Conservation (phyloP, 2,329 filamentous ascomycete species). For the Talaromyces funiculosus region DNA sequence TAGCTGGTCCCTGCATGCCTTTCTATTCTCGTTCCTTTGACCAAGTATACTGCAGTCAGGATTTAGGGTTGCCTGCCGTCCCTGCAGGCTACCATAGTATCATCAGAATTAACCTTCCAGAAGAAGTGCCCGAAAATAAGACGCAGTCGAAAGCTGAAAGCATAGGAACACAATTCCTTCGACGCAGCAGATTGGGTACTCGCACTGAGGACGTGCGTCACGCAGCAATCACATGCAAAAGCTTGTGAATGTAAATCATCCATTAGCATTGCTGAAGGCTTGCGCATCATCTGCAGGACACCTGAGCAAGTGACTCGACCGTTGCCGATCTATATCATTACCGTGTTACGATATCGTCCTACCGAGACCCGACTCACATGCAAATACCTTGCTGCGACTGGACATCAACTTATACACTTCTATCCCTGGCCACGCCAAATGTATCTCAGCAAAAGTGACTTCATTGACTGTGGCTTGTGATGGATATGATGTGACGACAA, state of each 20-base stretch:
- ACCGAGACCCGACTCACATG: not conserved
- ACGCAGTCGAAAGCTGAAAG: not conserved
- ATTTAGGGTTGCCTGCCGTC: not conserved
- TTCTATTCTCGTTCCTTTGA: not conserved
- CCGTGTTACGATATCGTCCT: too few species aligned
- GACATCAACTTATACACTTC: not conserved
- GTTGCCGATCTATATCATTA: not conserved
- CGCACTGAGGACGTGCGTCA: not conserved
- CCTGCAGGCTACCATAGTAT: not conserved
- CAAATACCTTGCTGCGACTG: not conserved
- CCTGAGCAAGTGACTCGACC: not conserved
- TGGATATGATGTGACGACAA: not conserved
- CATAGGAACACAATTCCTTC: not conserved
- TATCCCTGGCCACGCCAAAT: not conserved
- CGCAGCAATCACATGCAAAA: slow-evolving; percentile 1
- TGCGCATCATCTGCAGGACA: not conserved
- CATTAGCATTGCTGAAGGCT: not conserved
- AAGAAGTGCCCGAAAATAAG: not conserved
- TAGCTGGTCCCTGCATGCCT: not conserved
- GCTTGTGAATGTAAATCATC: not conserved
- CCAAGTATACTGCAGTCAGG: not conserved
- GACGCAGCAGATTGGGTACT: not conserved
- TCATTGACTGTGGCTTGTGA: not conserved
- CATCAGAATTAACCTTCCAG: not conserved
- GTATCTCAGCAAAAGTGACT: not conserved